Conservation (phyloP, 2,329 filamentous ascomycete species). For the Clonostachys rhizophaga region DNA sequence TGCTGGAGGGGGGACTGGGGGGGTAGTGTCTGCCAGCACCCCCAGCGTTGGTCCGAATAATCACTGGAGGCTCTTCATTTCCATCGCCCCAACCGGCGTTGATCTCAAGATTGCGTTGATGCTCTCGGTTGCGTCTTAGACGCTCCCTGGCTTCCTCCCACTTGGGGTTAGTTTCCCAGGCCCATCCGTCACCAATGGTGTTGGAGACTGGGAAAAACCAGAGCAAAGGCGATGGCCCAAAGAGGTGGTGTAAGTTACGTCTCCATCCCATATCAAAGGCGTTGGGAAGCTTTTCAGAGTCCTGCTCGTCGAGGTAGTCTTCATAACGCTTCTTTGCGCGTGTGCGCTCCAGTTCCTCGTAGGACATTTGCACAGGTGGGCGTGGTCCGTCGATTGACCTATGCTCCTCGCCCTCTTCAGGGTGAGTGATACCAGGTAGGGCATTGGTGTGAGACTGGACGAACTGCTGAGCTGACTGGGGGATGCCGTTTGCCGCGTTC, state of each 20-base stretch:
- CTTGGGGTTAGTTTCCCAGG: constrained; percentile 78
- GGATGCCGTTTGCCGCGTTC: constrained; percentile 41
- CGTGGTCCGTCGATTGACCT: constrained; percentile 24
- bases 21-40: constrained; percentile 18
- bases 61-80: constrained; percentile 6
- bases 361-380: constrained; percentile 40
- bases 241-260: constrained; percentile 74
- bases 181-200: constrained; percentile 89
- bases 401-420: constrained; percentile 72
- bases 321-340: constrained; percentile 52
- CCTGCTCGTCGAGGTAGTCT: constrained; percentile 83
- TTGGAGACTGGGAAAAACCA: constrained; percentile 82
- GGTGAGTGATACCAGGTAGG: constrained; percentile 72
- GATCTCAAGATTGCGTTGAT: constrained; percentile 59
- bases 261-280: constrained; percentile 88
- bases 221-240: constrained; percentile 66
- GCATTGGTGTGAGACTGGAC: constrained; percentile 79
- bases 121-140: constrained; percentile 51
- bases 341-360: constrained; percentile 49
- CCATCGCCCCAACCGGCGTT: constrained; percentile 61
- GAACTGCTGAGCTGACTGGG: constrained; percentile 63
- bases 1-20: constrained; percentile 3
- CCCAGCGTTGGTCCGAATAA: constrained; percentile 6
- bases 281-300: constrained; percentile 82
- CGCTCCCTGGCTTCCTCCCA: constrained; percentile 71